Percentiles rank a stretch among this genome's conserved stretches.
These are phyloP conservation scores for Besnoitia besnoiti DNA, from an alignment of 169 alveolate genomes.

Conservation along the genomic window DNA sequence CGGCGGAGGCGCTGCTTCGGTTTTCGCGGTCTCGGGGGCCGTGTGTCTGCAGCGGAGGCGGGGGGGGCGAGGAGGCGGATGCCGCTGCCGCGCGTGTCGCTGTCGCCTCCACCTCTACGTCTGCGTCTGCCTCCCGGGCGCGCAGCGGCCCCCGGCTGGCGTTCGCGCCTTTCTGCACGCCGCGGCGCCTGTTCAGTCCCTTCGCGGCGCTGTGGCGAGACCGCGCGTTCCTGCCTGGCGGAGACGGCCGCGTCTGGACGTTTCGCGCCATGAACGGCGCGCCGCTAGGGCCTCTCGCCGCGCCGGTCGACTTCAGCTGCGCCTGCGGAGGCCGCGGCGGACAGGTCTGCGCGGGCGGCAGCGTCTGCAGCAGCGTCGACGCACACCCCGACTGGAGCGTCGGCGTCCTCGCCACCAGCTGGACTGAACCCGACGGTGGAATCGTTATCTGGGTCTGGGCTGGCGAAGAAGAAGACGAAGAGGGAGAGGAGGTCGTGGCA, in stretches of 20 bases:
- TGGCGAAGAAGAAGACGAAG: background rate
- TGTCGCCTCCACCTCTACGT: background rate
- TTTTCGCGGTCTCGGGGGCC: background rate
- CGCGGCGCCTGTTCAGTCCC: background rate
- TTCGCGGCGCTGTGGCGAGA: conserved; percentile 13
- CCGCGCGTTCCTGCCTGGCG: background rate
- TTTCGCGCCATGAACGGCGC: conserved; percentile 1
- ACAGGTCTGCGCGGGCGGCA: background rate
- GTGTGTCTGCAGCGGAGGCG: too few species aligned
- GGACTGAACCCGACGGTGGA: background rate
- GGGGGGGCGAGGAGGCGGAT: background rate
- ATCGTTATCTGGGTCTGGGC: conserved; percentile 23
- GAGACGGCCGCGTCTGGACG: conserved; percentile 39
- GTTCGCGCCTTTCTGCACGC: conserved; percentile 5
- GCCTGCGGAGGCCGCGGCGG: background rate
- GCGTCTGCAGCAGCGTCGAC: conserved; percentile 33
- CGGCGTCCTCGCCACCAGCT: conserved; percentile 40
- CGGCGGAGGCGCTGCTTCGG: background rate
- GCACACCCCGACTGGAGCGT: conserved; percentile 35
- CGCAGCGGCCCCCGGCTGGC: background rate
- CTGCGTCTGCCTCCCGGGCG: background rate
- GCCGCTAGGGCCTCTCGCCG: background rate
- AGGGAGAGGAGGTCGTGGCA: background rate
- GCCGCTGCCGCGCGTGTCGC: background rate
- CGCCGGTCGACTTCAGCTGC: background rate